These are phyloP conservation scores for Esteya vermicola DNA, from an alignment of 2,329 filamentous ascomycete genomes.

Conservation along the genomic window DNA sequence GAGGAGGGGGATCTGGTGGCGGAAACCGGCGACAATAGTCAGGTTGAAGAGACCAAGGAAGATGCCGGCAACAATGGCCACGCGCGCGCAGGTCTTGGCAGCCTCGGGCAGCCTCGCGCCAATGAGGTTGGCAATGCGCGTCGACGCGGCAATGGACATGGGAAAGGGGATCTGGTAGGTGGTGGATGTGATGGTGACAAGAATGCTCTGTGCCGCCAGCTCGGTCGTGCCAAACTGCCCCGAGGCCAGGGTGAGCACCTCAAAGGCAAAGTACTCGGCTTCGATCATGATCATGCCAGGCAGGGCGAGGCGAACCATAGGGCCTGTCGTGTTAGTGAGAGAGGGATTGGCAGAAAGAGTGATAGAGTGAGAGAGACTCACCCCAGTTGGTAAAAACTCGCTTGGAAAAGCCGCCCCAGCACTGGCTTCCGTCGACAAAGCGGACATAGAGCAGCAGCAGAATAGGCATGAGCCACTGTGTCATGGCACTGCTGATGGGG, in stretches of 20 bases:
- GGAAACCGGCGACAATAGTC: conserved; percentile 50
- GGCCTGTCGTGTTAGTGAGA: conserved; percentile 21
- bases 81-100: conserved; percentile 66
- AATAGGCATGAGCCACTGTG: conserved; percentile 59
- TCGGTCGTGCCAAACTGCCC: conserved; percentile 66
- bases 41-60: conserved; percentile 71
- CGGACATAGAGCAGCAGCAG: conserved; percentile 62
- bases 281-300: conserved; percentile 90
- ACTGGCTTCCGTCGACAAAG: conserved; percentile 57
- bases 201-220: conserved; percentile 76
- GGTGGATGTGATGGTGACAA: conserved; percentile 63
- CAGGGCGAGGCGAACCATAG: conserved; percentile 76
- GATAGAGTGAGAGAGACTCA: conserved; percentile 23
- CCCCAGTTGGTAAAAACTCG: conserved; percentile 61
- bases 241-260: conserved; percentile 72
- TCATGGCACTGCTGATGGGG: conserved; percentile 62
- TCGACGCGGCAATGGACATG: conserved; percentile 75
- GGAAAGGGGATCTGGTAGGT: conserved; percentile 91
- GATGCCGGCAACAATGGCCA: conserved; percentile 51
- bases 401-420: conserved; percentile 67
- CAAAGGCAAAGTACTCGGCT: conserved; percentile 86
- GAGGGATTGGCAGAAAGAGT: background rate
- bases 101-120: conserved; percentile 71
- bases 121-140: conserved; percentile 81
- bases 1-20: conserved; percentile 60